Base-by-base conservation (phyloP, 768 basidiomycete genomes). In the Hygrophorus pudorinus region DNA sequence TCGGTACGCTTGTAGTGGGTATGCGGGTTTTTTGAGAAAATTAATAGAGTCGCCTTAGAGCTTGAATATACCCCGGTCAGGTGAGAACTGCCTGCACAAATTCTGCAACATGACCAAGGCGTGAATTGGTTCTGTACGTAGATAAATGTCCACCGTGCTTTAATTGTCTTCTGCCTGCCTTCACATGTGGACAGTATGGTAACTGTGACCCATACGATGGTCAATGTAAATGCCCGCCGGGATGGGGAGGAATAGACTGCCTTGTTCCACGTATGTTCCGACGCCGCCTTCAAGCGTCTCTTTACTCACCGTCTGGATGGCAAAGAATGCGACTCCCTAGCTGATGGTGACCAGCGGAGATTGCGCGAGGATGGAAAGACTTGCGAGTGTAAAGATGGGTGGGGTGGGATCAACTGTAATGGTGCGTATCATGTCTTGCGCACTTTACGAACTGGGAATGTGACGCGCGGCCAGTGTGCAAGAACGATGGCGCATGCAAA, bases 241-340 rank as follows among this genome's bases (percentile, higher is more conserved):
- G 96, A n/a, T 99, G 93, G 80, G 89, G 91, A 37, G 96, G 96
- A 1, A 84, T 92, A 30, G 94, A 98, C 56, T 99, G 96, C 65
- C 64, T 96, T 42, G 76, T 77, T 6, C 94, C 96, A 16, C 84
- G 93, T 96, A 63, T 38, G 88, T 75, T 4, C 21, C 1, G 28
- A 14, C 12, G 10, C 21, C 31, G 7, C 24, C 46, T n/a, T 41
- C 27, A 27, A 31, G 37, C 29, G 41, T 8, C 16, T 12, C 17
- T n/a, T 5, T 12, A 29, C 38, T 47, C 40, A 10, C 30, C 27
- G 5, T 31, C 38, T n/a, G 7, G 17, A 5, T 33, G 5, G 17
- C 36, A 40, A 29, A 96, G 92, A 96, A 57, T 97, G 94, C 53
- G 96, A 90, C 59, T 93, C 94, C 5, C 71, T 98, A 21, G 81